phyloP scores from a whole-genome alignment of 257 asterid genomes.

The Primulina tabacum region DNA sequence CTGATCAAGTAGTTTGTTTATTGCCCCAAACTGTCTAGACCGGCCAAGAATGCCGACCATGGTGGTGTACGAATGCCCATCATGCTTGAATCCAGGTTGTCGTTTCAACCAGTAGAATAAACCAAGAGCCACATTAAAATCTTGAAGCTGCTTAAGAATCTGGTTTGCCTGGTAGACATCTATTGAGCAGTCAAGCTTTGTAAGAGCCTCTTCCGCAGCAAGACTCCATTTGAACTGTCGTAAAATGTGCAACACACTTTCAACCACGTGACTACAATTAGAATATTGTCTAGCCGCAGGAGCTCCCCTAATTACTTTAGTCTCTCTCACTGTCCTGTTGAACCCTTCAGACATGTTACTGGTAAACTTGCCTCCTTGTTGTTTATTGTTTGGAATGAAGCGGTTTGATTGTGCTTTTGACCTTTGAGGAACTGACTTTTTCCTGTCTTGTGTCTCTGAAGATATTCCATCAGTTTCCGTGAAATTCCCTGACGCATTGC shows the following conservation, averaged over 20 bases:
- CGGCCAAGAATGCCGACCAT: slow-evolving; percentile 98
- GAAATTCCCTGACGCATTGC: slow-evolving; percentile 26
- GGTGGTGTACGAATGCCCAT: slow-evolving; percentile 91
- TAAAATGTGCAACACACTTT: slow-evolving; percentile 52
- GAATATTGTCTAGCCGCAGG: slow-evolving; percentile 39
- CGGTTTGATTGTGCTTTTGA: slow-evolving; percentile 44
- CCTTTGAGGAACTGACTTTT: slow-evolving; percentile 47
- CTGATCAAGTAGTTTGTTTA: slow-evolving; percentile 69
- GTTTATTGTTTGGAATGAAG: slow-evolving; percentile 32
- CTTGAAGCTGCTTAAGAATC: slow-evolving; percentile 79
- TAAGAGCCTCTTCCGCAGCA: slow-evolving; percentile 65
- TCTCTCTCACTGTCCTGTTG: slow-evolving; percentile 38
- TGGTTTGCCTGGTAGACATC: slow-evolving; percentile 93
- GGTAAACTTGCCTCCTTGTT: slow-evolving; percentile 40
- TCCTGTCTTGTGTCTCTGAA: slow-evolving; percentile 37
- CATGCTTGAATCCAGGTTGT: slow-evolving; percentile 84
- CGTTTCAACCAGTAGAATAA: slow-evolving; percentile 85
- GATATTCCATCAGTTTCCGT: slow-evolving; percentile 33
- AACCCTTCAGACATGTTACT: slow-evolving; percentile 42
- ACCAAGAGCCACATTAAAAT: slow-evolving; percentile 64
- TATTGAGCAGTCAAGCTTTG: slow-evolving; percentile 48
- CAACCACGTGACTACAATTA: slow-evolving; percentile 44
- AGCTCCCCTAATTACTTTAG: slow-evolving; percentile 34
- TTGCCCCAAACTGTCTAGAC: slow-evolving; percentile 66
- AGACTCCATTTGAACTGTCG: slow-evolving; percentile 72